Percentiles rank a stretch among this genome's conserved stretches.
These are phyloP conservation scores for Alectoria sarmentosa DNA, from an alignment of 495 filamentous ascomycete species.

Conservation along the genomic window DNA sequence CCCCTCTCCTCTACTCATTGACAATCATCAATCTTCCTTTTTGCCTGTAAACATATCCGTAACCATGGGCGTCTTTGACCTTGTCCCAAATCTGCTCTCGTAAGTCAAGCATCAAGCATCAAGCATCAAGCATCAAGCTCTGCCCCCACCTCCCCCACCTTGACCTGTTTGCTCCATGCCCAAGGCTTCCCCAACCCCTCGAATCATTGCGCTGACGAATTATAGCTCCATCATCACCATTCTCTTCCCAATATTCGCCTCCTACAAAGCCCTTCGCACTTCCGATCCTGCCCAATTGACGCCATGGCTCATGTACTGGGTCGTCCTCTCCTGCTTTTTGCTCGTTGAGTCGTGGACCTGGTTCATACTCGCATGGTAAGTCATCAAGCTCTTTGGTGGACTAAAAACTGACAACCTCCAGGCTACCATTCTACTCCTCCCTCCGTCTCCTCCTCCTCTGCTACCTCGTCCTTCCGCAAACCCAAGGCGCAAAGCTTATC, in stretches of 20 bases:
- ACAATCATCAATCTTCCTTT: background rate
- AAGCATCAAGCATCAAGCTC: background rate
- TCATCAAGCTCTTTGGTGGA: background rate
- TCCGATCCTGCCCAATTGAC: slow-evolving; percentile 83
- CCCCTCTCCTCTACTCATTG: background rate
- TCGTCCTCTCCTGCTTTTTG: slow-evolving; percentile 73
- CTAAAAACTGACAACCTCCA: slow-evolving; percentile 25
- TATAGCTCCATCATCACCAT: slow-evolving; percentile 72
- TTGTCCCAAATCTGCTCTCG: slow-evolving; percentile 28
- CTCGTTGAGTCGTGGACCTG: slow-evolving; percentile 81
- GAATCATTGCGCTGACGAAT: background rate
- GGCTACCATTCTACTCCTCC: slow-evolving; percentile 93
- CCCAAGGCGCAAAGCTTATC: slow-evolving; percentile 77
- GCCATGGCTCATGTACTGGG: slow-evolving; percentile 99
- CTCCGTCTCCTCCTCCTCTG: slow-evolving; percentile 79
- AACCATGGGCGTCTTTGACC: slow-evolving; percentile 43
- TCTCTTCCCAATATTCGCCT: slow-evolving; percentile 93
- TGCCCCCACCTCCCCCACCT: background rate
- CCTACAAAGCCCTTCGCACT: slow-evolving; percentile 95
- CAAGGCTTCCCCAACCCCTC: slow-evolving; percentile 13
- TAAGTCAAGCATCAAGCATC: slow-evolving; percentile 19
- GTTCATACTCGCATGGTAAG: slow-evolving; percentile 77
- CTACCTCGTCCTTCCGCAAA: slow-evolving; percentile 96
- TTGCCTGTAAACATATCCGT: background rate
- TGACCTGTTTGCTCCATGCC: slow-evolving; percentile 21